Evolutionary conservation across 2,329 filamentous ascomycete species (phyloP).

Genomic region (Paraphoma chrysanthemicola): DNA sequence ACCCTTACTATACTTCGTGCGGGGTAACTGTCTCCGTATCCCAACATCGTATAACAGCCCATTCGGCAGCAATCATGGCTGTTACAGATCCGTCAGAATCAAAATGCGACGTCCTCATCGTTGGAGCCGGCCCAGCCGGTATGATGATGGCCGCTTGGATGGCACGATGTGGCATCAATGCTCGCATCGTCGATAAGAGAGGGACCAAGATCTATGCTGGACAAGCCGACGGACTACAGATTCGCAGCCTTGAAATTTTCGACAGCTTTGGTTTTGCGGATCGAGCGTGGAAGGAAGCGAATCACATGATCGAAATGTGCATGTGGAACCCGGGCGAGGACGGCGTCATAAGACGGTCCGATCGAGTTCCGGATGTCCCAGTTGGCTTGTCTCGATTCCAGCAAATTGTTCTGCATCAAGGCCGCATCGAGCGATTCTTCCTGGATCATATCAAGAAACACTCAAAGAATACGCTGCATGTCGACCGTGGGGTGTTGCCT

Average conservation of each 20-base stretch:
- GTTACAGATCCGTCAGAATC: constrained; percentile 29
- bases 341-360: constrained; percentile 64
- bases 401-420: constrained; percentile 74
- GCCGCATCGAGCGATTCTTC: constrained; percentile 72
- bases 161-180: constrained; percentile 49
- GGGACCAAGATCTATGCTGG: constrained; percentile 50
- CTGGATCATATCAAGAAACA: constrained; percentile 66
- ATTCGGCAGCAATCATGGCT: constrained; percentile 22
- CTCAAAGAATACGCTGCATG: constrained; percentile 59
- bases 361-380: constrained; percentile 68
- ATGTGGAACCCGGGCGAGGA: constrained; percentile 67
- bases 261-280: constrained; percentile 73
- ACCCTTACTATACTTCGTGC: neutral
- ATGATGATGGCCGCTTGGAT: constrained; percentile 53
- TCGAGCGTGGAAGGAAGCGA: constrained; percentile 69
- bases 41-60: neutral
- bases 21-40: neutral
- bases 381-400: constrained; percentile 68
- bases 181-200: constrained; percentile 52
- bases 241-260: constrained; percentile 53
- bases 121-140: constrained; percentile 50
- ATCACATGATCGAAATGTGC: constrained; percentile 68
- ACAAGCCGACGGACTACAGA: constrained; percentile 53
- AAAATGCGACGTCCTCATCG: constrained; percentile 48
- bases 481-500: constrained; percentile 67